These are phyloP conservation scores for Entrophospora sp. DNA, from an alignment of 192 early-diverging fungal species.

Conservation along the genomic window DNA sequence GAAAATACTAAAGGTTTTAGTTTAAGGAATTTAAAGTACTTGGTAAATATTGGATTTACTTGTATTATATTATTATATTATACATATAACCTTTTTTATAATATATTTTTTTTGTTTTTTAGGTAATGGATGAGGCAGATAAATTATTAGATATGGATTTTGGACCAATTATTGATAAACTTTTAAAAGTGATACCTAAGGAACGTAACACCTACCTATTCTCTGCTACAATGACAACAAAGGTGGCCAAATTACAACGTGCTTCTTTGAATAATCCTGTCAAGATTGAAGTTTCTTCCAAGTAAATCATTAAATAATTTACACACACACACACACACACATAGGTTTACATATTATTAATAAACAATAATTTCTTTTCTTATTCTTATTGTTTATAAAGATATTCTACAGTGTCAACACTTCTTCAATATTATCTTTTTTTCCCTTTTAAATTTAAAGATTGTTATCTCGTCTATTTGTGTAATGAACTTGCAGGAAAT, in stretches of 20 bases:
- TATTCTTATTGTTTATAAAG: conserved; percentile 20
- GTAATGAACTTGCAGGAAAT: conserved; percentile 89
- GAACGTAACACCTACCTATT: conserved; percentile 91
- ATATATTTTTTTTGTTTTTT: no score
- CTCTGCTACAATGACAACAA: conserved; percentile 97
- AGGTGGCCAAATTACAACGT: conserved; percentile 93
- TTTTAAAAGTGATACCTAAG: conserved; percentile 83
- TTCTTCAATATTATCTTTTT: conserved; percentile 94
- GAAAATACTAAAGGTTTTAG: conserved; percentile 99
- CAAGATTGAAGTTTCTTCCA: conserved; percentile 90
- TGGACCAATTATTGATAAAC: conserved; percentile 93
- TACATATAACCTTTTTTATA: no score
- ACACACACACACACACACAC: no score
- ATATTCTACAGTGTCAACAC: conserved; percentile 88
- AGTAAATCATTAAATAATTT: conserved; percentile 39
- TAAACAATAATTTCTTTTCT: background rate
- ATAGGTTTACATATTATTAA: no score
- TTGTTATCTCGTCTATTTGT: conserved; percentile 81
- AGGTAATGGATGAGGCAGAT: conserved; percentile 89
- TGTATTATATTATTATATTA: no score
- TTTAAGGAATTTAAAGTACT: conserved; percentile 80
- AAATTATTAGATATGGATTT: conserved; percentile 90
- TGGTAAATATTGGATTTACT: conserved; percentile 55
- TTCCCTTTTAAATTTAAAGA: conserved; percentile 97
- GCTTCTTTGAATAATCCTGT: conserved; percentile 87